Percentiles rank a stretch among this genome's conserved stretches.
Evolutionary conservation across 176 grass and related monocot genomes (phyloP).

Genomic region (Avena sativa): DNA sequence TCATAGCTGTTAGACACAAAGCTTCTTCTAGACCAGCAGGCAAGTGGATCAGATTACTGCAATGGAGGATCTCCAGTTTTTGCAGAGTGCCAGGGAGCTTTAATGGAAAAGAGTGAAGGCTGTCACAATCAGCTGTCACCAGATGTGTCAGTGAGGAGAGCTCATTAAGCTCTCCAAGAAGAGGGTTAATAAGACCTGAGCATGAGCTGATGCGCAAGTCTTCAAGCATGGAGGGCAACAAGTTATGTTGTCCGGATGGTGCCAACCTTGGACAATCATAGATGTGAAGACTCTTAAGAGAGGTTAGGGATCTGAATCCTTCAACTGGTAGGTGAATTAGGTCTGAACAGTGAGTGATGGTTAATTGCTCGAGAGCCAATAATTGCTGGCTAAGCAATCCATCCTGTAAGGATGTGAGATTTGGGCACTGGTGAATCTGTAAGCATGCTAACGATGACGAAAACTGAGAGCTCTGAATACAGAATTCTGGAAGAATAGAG

Average conservation of each 20-base stretch:
- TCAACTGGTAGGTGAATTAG: conserved; percentile 52
- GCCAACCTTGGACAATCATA: conserved; percentile 57
- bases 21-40: conserved; percentile 55
- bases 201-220: conserved; percentile 64
- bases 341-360: conserved; percentile 52
- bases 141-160: conserved; percentile 51
- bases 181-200: conserved; percentile 56
- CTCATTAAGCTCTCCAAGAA: conserved; percentile 56
- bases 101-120: conserved; percentile 59
- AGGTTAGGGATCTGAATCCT: conserved; percentile 53
- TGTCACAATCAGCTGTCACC: conserved; percentile 44
- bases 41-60: conserved; percentile 50
- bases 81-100: conserved; percentile 53
- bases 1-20: conserved; percentile 46
- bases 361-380: conserved; percentile 52
- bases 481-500: conserved; percentile 57
- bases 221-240: conserved; percentile 53
- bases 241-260: conserved; percentile 38
- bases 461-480: conserved; percentile 18
- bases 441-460: conserved; percentile 52
- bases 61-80: conserved; percentile 58
- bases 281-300: conserved; percentile 69
- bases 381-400: conserved; percentile 61
- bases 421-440: conserved; percentile 64
- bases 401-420: conserved; percentile 59